phyloP scores from a whole-genome alignment of 257 asterid species.

The Coffea eugenioides region DNA sequence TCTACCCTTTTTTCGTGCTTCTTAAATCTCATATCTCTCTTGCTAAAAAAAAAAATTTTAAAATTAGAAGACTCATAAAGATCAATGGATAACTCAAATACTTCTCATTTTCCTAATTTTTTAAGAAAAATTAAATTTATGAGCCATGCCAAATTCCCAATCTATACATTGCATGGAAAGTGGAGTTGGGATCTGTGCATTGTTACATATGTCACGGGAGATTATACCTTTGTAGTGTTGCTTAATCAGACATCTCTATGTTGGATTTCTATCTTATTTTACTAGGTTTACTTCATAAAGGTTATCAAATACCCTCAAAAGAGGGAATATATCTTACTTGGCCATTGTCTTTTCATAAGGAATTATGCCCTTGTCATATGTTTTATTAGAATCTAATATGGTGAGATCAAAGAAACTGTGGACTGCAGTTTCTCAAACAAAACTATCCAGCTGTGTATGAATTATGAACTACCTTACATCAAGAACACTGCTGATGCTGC shows the following conservation, averaged over 20 bases:
- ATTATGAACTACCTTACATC: not conserved
- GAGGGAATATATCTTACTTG: slow-evolving; percentile 4
- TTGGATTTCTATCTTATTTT: not conserved
- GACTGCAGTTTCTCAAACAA: not conserved
- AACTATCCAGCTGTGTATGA: not conserved
- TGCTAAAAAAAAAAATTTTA: too few relatives aligned
- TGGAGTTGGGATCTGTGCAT: not conserved
- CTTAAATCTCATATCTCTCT: too few relatives aligned
- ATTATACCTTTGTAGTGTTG: not conserved
- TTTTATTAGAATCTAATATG: not conserved
- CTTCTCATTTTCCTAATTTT: not conserved
- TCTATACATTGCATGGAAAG: not conserved
- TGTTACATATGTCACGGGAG: not conserved
- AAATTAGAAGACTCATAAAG: not conserved
- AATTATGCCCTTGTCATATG: not conserved
- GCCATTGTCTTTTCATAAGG: not conserved
- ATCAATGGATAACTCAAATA: not conserved
- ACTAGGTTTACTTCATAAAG: not conserved
- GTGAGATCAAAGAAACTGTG: not conserved
- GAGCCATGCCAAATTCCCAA: not conserved
- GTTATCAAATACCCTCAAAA: not conserved
- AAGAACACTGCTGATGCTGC: not conserved
- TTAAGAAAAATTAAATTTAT: not conserved
- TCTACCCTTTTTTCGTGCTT: not conserved
- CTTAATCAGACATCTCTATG: not conserved